Percentiles rank a stretch among this genome's conserved stretches.
Evolutionary conservation across 148 eudicot genomes (phyloP).

Genomic region (Beta vulgaris): DNA sequence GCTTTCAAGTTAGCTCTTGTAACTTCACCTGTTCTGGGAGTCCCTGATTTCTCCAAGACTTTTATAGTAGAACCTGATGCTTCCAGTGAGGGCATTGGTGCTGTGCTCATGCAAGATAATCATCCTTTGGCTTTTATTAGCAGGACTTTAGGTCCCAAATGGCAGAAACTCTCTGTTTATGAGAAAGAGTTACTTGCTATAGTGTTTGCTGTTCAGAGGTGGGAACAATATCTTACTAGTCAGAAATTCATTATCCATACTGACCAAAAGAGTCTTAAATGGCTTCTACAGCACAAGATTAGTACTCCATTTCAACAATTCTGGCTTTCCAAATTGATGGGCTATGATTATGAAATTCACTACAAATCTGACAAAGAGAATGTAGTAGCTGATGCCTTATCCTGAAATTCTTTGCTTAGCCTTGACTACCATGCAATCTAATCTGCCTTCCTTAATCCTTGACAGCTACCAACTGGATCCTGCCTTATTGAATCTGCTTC

Average conservation of each 20-base stretch:
- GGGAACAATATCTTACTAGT: constrained; percentile 6
- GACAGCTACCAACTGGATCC: background rate
- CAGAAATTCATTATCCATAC: background rate
- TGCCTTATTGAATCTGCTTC: background rate
- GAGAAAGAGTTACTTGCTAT: constrained; percentile 14
- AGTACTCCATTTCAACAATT: constrained; percentile 7
- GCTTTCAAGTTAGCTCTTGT: no score
- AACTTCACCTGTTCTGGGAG: no score
- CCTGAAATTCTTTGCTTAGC: background rate
- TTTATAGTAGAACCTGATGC: no score
- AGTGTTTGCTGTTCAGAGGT: background rate
- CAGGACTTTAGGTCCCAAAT: no score
- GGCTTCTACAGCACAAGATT: background rate
- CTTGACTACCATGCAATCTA: no score
- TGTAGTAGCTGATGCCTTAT: background rate
- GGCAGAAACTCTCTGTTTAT: no score
- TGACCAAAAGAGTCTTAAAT: constrained; percentile 23
- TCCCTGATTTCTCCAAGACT: no score
- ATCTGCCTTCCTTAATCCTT: background rate
- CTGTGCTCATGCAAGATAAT: no score
- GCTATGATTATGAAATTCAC: background rate
- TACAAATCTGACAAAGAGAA: background rate
- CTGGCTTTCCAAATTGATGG: constrained; percentile 5
- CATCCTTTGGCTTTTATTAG: no score
- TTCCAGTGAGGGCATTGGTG: no score